Evolutionary conservation across 306 rosid genomes (phyloP), one percentile per base, ranked within the genome.

Genomic region (Comarum palustre): DNA sequence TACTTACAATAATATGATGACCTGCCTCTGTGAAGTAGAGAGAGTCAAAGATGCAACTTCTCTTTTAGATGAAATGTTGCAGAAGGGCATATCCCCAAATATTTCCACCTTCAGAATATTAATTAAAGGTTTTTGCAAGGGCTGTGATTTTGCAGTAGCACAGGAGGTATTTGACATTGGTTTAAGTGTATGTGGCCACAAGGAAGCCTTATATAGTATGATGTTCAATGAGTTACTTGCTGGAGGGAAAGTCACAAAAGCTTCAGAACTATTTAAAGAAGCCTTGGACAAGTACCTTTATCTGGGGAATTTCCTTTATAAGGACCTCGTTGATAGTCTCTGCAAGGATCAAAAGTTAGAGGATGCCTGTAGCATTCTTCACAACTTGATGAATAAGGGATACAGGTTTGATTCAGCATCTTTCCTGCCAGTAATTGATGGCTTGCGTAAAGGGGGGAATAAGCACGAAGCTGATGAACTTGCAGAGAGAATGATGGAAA

Each of bases 51-150:
- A 91, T 65, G 97, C 98, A 77, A 77, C 90, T 80, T 86, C 87
- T 71, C 90, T 91, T 81, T 82, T 91, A 80, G 90, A 89, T 71
- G 97, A 94, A 84, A 89, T 94, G 96, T 80, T 91, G 79, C 89
- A 94, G 72, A 94, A 84, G 77, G 89, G 91, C 54, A 80, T 89
- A 83, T 82, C 89, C 69, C 97, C 95, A n/a, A 88, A 89, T 71
- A 63, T 89, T 64, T 71, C 86, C 78, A 81, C 97, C 81, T 91
- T 91, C 84, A 85, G 80, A 75, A 89, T 86, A 81, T 77, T 91
- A 82, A 85, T 94, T 47, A 81, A 83, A 84, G 90, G 95, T 76
- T 85, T 88, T 73, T 80, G 92, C 84, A 86, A 89, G 81, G 88
- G 80, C 24, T 67, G 83, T 45, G 87, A 94, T 57, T 94, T 94